Base-by-base conservation (phyloP, 306 rosid genomes). In the Prunus dulcis region DNA sequence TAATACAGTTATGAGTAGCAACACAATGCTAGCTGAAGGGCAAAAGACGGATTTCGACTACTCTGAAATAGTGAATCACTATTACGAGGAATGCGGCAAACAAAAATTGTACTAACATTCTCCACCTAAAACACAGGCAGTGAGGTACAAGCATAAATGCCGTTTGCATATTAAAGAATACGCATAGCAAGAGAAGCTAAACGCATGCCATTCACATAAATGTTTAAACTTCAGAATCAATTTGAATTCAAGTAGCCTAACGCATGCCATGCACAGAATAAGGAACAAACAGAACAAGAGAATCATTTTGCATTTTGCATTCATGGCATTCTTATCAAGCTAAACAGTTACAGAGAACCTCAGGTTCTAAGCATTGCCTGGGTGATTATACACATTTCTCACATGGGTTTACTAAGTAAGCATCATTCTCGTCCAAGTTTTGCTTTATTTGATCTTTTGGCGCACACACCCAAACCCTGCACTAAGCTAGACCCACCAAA, bases 301-400 rank as follows among this genome's bases (percentile, higher is more conserved):
- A 34, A 34, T 34, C 41, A 34, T 34, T 34, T 34, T 34, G 41
- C 43, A 28, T 11, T 30, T 32, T 63, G 46, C 11, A 28, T 30
- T 30, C 45, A 30, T 63, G 67, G 12, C 38, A 6, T 17, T 64
- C 15, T 32, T 43, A 34, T 43, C 19, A 19, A 34, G 47, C 76
- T 57, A 72, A 3, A 14, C 38, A 72, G 38, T 27, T 20, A 25
- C 55, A 70, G 25, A 47, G 38, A 50, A 49, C 50, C 56, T 61
- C 63, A n/a, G 25, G 41, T 52, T 49, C 67, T 62, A 53, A 4
- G 67, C 73, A 45, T 28, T 53, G 46, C 78, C 51, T 9, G n/a
- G 12, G 11, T 20, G 17, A 66, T 63, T 74, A 18, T 58, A 57
- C 71, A 75, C 60, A 76, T 22, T 73, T 74, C 74, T 56, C 75